Percentiles rank a stretch among this genome's conserved stretches.
phyloP scores from a whole-genome alignment of 140 eudicot species.

The Bidens hawaiensis region DNA sequence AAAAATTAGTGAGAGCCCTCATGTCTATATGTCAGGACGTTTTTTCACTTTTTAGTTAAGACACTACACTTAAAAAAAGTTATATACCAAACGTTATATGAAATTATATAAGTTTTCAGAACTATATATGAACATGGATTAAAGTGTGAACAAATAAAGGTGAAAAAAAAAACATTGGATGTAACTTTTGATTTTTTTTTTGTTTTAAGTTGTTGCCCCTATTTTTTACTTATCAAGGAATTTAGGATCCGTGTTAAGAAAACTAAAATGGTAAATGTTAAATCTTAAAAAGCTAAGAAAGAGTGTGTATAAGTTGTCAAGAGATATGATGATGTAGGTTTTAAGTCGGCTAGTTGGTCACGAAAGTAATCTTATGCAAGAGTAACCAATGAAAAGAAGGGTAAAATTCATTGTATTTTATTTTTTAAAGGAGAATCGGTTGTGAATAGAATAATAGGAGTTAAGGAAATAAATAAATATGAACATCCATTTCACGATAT shows the following conservation, averaged over 20 bases:
- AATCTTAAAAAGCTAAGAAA: background rate
- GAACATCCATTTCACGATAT: no score
- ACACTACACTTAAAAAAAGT: no score
- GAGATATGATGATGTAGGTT: background rate
- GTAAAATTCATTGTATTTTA: no score
- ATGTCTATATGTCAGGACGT: no score
- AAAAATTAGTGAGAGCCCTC: no score
- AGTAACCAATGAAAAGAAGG: background rate
- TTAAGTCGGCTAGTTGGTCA: background rate
- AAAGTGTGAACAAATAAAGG: background rate
- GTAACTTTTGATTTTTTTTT: slow-evolving; percentile 11
- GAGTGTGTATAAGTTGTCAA: background rate
- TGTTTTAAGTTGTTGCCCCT: background rate
- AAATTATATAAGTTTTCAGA: background rate
- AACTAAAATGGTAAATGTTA: background rate
- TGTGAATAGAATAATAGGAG: no score
- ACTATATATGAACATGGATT: background rate
- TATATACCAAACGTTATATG: background rate
- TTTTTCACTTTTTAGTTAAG: no score
- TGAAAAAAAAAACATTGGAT: background rate
- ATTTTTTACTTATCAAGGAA: slow-evolving; percentile 19
- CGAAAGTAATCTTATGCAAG: background rate
- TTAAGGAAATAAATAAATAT: no score
- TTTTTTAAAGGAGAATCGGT: no score
- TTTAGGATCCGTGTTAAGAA: background rate